Evolutionary conservation across 2,329 filamentous ascomycete genomes (phyloP), one percentile per base, ranked within the genome.

Genomic region (Botrytis fragariae): DNA sequence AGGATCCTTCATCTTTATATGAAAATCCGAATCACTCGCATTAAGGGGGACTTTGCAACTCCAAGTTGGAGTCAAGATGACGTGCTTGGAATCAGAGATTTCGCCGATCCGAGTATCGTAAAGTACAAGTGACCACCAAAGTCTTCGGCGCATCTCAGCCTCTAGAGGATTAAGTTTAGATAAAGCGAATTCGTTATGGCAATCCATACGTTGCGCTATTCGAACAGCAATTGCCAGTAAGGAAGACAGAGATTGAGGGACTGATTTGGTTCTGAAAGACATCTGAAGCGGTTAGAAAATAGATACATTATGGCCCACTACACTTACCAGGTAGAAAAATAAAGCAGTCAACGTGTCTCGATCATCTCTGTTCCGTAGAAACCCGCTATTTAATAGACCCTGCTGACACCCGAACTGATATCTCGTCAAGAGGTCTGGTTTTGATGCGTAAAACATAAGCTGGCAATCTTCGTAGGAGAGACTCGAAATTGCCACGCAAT

Each of bases 61-160:
- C 84, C 84, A 87, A 1, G 81, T 83, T 1, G 84, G 84, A 74
- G 75, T 74, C 22, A 86, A 73, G 3, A 76, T 79, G 2, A 80
- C 74, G 16, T 77, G 77, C 74, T 81, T 84, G 72, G 78, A 88
- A 67, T 88, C 87, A 5, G 88, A 87, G 81, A 93, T 87, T 79
- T 93, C 91, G 73, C 89, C 87, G 54, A 93, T 87, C 35, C 92
- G 89, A 74, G 87, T 85, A 80, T 94, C 92, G 76, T 93, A 91
- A 39, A 89, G 84, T 22, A 91, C 85, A 25, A 94, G 84, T 45
- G 89, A 88, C 91, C 91, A 94, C 91, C 91, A 93, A 1, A 94
- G 83, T 54, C 92, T 86, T 68, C 91, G 87, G n/a, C 91, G 87
- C 81, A 92, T 87, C 81, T 93, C 91, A 5, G 88, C 86, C 77